Base-by-base conservation (phyloP, 2,329 filamentous ascomycete species). In the Colletotrichum agaves region DNA sequence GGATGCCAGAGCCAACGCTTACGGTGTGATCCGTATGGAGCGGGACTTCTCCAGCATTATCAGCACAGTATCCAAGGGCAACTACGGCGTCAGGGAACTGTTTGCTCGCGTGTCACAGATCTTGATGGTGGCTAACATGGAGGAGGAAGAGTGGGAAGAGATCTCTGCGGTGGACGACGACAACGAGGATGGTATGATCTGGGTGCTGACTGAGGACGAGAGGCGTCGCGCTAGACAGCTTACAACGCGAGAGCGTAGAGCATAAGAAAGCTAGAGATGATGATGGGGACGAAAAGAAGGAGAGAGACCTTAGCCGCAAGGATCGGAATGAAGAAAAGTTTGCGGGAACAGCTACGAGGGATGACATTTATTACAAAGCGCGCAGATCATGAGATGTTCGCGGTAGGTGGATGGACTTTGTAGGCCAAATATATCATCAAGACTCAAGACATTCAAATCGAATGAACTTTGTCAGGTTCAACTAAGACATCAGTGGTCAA, bases 61-160 rank as follows among this genome's bases (percentile, higher is more conserved):
- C 5, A 82, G 86, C 23, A 84, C 86, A 0, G 89, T 93, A 2
- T 87, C 88, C 11, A 85, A 84, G 69, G 92, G 90, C 4, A 89
- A 92, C 74, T 98, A 97, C 76, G 87, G 87, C 2, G 86, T 96
- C 39, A 84, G 93, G 35, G 94, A 97, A 75, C 80, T 87, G 3
- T 97, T 98, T 81, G 84, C 86, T 31, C 88, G 90, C 74, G 92
- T 92, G 65, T 85, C 86, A 67, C 93, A 98, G 83, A 90, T 97
- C 73, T 88, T 92, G 64, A 88, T 97, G 83, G 88, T 97, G 15
- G 90, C 95, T 76, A 95, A 94, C 73, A 97, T 98, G 93, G 94
- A 98, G 76, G 93, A 96, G 37, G 94, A 98, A 65, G 95, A 98
- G 79, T 97, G 94, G 92, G 92, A 95, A 53, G 93, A 96, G 78